phyloP scores from a whole-genome alignment of 2,329 filamentous ascomycete species.

The Ceratocystis variospora region DNA sequence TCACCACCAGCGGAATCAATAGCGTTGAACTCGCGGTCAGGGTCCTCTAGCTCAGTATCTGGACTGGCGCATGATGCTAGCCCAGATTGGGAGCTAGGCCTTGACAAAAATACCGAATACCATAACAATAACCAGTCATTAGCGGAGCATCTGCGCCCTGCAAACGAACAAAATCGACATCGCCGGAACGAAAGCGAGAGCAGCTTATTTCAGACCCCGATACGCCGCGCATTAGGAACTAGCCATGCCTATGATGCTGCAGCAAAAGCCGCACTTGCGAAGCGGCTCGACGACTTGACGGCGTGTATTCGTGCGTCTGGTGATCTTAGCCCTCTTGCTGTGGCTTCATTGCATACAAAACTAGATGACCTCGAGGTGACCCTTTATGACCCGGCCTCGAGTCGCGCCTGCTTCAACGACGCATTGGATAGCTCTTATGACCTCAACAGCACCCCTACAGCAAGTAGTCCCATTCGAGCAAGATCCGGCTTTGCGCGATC shows the following conservation, averaged over 20 bases:
- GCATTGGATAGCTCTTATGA: slow-evolving; percentile 11
- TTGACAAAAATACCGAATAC: not conserved
- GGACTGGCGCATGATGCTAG: not conserved
- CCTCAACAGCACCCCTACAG: not conserved
- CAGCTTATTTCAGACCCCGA: slow-evolving; percentile 11
- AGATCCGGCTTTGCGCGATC: slow-evolving; percentile 10
- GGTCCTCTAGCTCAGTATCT: slow-evolving; percentile 1
- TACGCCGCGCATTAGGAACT: slow-evolving; percentile 16
- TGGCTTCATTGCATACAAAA: slow-evolving; percentile 15
- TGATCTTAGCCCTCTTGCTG: slow-evolving; percentile 16
- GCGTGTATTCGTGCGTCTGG: slow-evolving; percentile 12
- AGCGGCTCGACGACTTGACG: slow-evolving; percentile 17
- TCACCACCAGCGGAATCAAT: not conserved
- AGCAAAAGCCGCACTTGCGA: slow-evolving; percentile 16
- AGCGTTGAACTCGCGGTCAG: not conserved
- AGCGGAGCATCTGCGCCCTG: slow-evolving; percentile 7
- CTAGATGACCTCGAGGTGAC: slow-evolving; percentile 15
- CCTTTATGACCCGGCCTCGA: slow-evolving; percentile 13
- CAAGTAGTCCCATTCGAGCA: slow-evolving; percentile 2
- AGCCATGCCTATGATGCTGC: slow-evolving; percentile 19
- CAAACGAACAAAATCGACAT: slow-evolving; percentile 10
- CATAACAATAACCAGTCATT: not conserved
- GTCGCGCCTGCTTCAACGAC: slow-evolving; percentile 13
- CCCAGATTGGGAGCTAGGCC: not conserved
- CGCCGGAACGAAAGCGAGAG: slow-evolving; percentile 12